Evolutionary conservation across 2,329 filamentous ascomycete species (phyloP).

Genomic region (Fusarium dlaminii): DNA sequence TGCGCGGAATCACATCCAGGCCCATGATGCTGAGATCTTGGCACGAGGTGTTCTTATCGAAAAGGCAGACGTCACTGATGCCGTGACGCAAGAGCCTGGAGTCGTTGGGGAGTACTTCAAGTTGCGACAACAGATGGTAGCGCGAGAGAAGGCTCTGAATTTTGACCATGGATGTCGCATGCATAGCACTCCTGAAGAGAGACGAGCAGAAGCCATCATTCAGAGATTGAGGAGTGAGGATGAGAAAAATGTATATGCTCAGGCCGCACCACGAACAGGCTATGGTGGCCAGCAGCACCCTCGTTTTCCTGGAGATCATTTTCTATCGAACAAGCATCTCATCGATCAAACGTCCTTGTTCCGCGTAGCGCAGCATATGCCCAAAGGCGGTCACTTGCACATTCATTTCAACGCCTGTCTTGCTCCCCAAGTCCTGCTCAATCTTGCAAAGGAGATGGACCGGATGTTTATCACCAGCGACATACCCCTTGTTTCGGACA

Average conservation of each 20-base stretch:
- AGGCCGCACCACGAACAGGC: slow-evolving; percentile 47
- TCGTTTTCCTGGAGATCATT: slow-evolving; percentile 64
- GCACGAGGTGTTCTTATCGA: background rate
- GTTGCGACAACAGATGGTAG: slow-evolving; percentile 44
- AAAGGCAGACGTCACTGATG: background rate
- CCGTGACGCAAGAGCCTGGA: background rate
- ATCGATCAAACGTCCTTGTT: slow-evolving; percentile 68
- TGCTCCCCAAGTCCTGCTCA: slow-evolving; percentile 66
- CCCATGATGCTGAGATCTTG: slow-evolving; percentile 40
- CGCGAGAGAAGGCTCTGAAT: slow-evolving; percentile 48
- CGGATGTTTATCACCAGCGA: slow-evolving; percentile 76
- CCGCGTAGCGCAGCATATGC: slow-evolving; percentile 65
- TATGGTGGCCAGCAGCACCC: slow-evolving; percentile 56
- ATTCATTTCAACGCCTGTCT: slow-evolving; percentile 83
- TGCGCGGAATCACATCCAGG: slow-evolving; percentile 39
- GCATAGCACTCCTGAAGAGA: slow-evolving; percentile 49
- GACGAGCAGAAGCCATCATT: slow-evolving; percentile 53
- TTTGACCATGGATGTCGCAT: slow-evolving; percentile 53
- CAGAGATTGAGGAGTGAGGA: slow-evolving; percentile 51
- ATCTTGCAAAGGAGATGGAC: slow-evolving; percentile 62
- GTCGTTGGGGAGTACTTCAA: slow-evolving; percentile 44
- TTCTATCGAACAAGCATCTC: slow-evolving; percentile 63
- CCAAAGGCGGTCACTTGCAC: slow-evolving; percentile 78
- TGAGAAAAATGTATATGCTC: slow-evolving; percentile 48
- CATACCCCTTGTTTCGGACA: slow-evolving; percentile 54